Conservation (phyloP, 1,284 basidiomycete species). For the Cryptococcus amylolentus region DNA sequence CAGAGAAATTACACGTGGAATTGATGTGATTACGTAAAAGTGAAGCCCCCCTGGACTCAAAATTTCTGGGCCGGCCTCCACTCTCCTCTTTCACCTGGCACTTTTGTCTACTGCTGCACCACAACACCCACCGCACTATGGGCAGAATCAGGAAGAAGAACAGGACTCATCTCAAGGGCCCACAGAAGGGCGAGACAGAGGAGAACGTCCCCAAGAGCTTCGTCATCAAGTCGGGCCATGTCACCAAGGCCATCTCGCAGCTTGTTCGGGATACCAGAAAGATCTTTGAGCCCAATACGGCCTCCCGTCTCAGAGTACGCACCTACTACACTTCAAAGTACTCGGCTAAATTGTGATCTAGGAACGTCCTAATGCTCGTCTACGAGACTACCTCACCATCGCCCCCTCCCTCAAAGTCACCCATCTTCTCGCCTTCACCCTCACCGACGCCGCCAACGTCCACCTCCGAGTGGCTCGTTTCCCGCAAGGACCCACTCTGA, state of each 20-base stretch:
- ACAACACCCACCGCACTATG: slow-evolving; percentile 53
- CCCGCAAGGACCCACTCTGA: slow-evolving; percentile 90
- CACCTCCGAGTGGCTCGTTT: slow-evolving; percentile 79
- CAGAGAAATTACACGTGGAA: neutral
- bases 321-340: neutral
- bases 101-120: too few relatives aligned
- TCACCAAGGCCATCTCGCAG: slow-evolving; percentile 79
- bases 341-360: slow-evolving; percentile 46
- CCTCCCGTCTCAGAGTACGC: slow-evolving; percentile 74
- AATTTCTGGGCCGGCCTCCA: too few relatives aligned
- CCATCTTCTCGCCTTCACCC: slow-evolving; percentile 86
- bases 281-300: slow-evolving; percentile 98
- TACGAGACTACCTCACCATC: slow-evolving; percentile 92
- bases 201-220: slow-evolving; percentile 56
- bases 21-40: neutral
- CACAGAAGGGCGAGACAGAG: slow-evolving; percentile 42
- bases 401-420: slow-evolving; percentile 88
- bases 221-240: slow-evolving; percentile 92
- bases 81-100: too few relatives aligned
- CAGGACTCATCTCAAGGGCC: slow-evolving; percentile 75
- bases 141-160: slow-evolving; percentile 71
- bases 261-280: slow-evolving; percentile 89
- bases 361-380: slow-evolving; percentile 88
- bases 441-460: slow-evolving; percentile 76
- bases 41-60: too few relatives aligned